Conservation (phyloP, 2,329 filamentous ascomycete genomes). For the Verticillium isaacii region DNA sequence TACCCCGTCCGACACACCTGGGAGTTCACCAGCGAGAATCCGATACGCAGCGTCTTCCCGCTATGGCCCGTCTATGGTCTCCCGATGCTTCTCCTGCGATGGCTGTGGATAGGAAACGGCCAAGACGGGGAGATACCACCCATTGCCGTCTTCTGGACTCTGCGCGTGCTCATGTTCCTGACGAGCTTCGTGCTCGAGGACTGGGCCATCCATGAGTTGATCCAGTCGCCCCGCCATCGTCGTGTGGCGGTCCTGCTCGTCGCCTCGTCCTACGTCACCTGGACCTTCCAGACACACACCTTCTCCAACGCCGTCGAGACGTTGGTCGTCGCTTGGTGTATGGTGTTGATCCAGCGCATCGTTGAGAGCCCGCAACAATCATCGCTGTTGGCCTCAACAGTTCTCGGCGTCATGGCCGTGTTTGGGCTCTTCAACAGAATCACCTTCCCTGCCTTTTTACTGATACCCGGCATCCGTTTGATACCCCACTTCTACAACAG, state of each 20-base stretch:
- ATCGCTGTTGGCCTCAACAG: conserved; percentile 67
- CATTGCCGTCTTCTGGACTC: conserved; percentile 82
- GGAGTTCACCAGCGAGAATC: conserved; percentile 87
- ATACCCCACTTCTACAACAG: conserved; percentile 80
- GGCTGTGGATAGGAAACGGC: conserved; percentile 85
- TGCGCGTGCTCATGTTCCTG: conserved; percentile 87
- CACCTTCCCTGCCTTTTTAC: conserved; percentile 89
- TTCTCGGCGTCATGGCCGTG: conserved; percentile 76
- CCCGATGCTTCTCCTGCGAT: conserved; percentile 87
- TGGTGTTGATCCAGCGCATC: conserved; percentile 88
- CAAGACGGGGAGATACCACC: conserved; percentile 73
- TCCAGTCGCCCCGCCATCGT: conserved; percentile 68
- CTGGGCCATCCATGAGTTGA: conserved; percentile 92
- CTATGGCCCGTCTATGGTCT: conserved; percentile 93
- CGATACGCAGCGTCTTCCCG: conserved; percentile 93
- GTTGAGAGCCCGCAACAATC: conserved; percentile 71
- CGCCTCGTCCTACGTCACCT: conserved; percentile 95
- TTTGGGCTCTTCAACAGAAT: conserved; percentile 95
- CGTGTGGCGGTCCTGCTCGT: conserved; percentile 75
- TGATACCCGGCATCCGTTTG: conserved; percentile 78
- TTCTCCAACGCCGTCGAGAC: conserved; percentile 98
- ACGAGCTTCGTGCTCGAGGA: conserved; percentile 96
- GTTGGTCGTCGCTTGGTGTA: conserved; percentile 83
- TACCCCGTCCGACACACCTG: conserved; percentile 88
- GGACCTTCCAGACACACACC: conserved; percentile 97